Evolutionary conservation across 2,329 filamentous ascomycete genomes (phyloP).

Genomic region (Lecanosticta acicola): DNA sequence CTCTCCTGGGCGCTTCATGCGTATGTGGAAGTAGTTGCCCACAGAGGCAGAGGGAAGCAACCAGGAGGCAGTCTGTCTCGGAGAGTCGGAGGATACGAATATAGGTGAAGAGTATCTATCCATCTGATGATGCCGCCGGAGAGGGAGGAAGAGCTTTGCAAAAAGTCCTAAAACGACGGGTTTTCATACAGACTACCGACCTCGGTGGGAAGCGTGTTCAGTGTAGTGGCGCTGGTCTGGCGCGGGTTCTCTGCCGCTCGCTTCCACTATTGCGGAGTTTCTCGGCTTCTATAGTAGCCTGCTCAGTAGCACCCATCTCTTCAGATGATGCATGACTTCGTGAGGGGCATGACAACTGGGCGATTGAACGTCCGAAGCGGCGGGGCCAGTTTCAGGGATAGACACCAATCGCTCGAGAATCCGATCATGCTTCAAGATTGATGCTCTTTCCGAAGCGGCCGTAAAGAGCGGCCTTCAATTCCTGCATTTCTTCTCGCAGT

Average conservation of each 20-base stretch:
- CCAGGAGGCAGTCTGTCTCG: slow-evolving; percentile 10
- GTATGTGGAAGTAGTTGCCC: slow-evolving; percentile 16
- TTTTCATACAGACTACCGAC: neutral
- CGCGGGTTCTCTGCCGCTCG: neutral
- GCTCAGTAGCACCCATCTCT: too few species aligned
- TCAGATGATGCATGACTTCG: too few species aligned
- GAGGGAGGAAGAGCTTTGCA: neutral
- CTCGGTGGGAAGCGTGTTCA: neutral
- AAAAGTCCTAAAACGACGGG: neutral
- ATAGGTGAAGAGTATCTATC: neutral
- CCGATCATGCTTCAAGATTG: slow-evolving; percentile 73
- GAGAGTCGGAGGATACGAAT: slow-evolving; percentile 2
- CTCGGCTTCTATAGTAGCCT: too few species aligned
- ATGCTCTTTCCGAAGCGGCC: slow-evolving; percentile 94
- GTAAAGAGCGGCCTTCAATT: slow-evolving; percentile 87
- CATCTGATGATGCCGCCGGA: neutral
- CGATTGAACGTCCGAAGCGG: too few species aligned
- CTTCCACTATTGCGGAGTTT: too few species aligned
- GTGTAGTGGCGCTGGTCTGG: neutral
- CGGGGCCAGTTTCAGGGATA: too few species aligned
- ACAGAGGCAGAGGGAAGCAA: slow-evolving; percentile 17
- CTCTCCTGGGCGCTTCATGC: slow-evolving; percentile 13
- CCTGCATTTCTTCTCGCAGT: slow-evolving; percentile 79
- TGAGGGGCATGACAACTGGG: too few species aligned
- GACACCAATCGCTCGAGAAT: too few species aligned